Evolutionary conservation across 2,329 filamentous ascomycete species (phyloP), one percentile per base, ranked within the genome.

Genomic region (Diplocarpon rosae): DNA sequence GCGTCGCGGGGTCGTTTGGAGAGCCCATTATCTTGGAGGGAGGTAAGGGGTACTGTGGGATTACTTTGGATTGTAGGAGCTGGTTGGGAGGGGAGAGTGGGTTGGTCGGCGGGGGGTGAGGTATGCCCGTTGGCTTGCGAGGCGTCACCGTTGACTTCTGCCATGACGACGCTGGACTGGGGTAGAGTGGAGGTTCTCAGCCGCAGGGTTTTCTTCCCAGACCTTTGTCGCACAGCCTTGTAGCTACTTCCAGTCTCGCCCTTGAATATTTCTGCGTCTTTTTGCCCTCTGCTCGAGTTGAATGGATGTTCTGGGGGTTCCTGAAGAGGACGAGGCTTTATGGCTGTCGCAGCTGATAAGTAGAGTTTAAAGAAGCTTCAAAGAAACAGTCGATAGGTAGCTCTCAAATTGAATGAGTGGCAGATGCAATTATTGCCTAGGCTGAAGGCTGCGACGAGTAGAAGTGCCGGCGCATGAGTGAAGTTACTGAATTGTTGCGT

Each of bases 1-100:
- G 82, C 77, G 63, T 92, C 85, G 65, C 85, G 83, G 1, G 85
- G 85, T 3, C 83, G 77, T 40, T 71, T 67, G 35, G 63, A 60
- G 10, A 55, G 48, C 8, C 58, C 59, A 14, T 41, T 52, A 36
- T 61, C 58, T 52, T 53, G 63, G 54, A 51, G 54, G 42, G 56
- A 63, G 46, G 56, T 59, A 37, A 52, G 52, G 29, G 60, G 60
- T 17, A 60, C 53, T 17, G 57, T 45, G 37, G 59, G 53, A 29
- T 59, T 59, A 13, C 46, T 14, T 28, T 45, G 40, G 3, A 47
- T 39, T 24, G 37, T 42, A 14, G 36, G 48, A 9, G 45, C 43
- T 14, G 49, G 31, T 8, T 51, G 45, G 3, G 52, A 42, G 20
- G 52, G 36, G n/a, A 38, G 35, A 27, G 43, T 27, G 17, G 49